Evolutionary conservation across 768 basidiomycete genomes (phyloP).

Genomic region (Leccinum subgranulosum): DNA sequence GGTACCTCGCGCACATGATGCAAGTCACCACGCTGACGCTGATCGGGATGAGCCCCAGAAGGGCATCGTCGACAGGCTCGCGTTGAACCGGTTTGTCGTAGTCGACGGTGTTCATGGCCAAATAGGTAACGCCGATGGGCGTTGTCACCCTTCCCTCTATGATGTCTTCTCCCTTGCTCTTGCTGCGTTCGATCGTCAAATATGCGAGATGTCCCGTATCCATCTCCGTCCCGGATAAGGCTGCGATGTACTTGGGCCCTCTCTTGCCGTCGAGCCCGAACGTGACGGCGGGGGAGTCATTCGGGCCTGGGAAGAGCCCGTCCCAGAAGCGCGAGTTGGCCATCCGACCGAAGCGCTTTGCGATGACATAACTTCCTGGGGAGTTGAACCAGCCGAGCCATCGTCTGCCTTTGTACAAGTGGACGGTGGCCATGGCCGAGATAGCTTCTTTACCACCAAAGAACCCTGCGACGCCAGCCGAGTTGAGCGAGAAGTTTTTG

Average conservation of each 20-base stretch:
- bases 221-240: slow-evolving; percentile 31
- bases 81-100: not conserved
- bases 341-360: slow-evolving; percentile 31
- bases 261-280: slow-evolving; percentile 29
- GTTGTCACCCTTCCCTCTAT: slow-evolving; percentile 12
- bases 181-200: slow-evolving; percentile 21
- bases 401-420: slow-evolving; percentile 28
- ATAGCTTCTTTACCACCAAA: slow-evolving; percentile 38
- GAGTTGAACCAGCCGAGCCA: slow-evolving; percentile 38
- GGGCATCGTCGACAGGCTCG: not conserved
- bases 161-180: not conserved
- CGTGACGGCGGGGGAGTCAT: slow-evolving; percentile 20
- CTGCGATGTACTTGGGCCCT: slow-evolving; percentile 29
- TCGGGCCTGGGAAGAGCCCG: slow-evolving; percentile 31
- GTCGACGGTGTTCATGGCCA: slow-evolving; percentile 12
- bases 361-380: slow-evolving; percentile 33
- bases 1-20: slow-evolving; percentile 16
- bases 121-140: slow-evolving; percentile 14
- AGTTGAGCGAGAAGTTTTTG: slow-evolving; percentile 22
- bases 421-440: slow-evolving; percentile 33
- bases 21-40: slow-evolving; percentile 23
- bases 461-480: slow-evolving; percentile 33
- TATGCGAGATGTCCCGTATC: slow-evolving; percentile 27
- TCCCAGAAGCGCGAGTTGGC: slow-evolving; percentile 32
- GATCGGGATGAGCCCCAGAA: slow-evolving; percentile 25